These are phyloP conservation scores for Pseudoturritis turrita DNA, from an alignment of 345 rosid genomes.

Conservation along the genomic window DNA sequence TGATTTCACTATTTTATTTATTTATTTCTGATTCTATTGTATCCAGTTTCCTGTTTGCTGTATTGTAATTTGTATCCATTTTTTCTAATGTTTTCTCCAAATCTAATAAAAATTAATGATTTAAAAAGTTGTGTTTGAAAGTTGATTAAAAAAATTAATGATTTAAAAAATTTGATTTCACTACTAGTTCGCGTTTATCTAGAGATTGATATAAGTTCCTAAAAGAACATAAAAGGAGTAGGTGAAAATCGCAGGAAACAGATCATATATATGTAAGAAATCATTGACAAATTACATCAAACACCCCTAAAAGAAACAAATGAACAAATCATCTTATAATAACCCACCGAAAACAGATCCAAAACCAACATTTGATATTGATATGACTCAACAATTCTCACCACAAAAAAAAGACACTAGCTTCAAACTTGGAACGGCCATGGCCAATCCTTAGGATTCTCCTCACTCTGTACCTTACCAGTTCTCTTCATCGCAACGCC, in stretches of 20 bases:
- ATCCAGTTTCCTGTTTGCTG: not conserved
- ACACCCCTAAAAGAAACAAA: not conserved
- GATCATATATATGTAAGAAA: slow-evolving; percentile 11
- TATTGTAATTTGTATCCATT: not conserved
- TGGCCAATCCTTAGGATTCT: slow-evolving; percentile 82
- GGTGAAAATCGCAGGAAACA: not conserved
- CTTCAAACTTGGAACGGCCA: slow-evolving; percentile 81
- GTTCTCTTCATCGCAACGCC: slow-evolving; percentile 36
- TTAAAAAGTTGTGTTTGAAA: too few species aligned
- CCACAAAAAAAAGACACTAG: not conserved
- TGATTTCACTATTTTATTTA: slow-evolving; percentile 11
- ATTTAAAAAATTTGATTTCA: too few species aligned
- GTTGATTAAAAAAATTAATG: too few species aligned
- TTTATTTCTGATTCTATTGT: not conserved
- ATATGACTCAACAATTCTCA: not conserved
- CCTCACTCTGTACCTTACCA: slow-evolving; percentile 72
- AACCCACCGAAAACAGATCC: slow-evolving; percentile 6
- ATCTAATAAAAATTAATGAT: too few species aligned
- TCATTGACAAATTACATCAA: slow-evolving; percentile 2
- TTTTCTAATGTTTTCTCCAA: too few species aligned
- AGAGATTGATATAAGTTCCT: not conserved
- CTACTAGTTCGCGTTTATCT: too few species aligned
- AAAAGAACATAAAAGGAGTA: not conserved
- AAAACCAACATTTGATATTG: slow-evolving; percentile 23
- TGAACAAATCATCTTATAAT: slow-evolving; percentile 28